Base-by-base conservation (phyloP, 2,329 filamentous ascomycete genomes). In the Trichoderma sp. region DNA sequence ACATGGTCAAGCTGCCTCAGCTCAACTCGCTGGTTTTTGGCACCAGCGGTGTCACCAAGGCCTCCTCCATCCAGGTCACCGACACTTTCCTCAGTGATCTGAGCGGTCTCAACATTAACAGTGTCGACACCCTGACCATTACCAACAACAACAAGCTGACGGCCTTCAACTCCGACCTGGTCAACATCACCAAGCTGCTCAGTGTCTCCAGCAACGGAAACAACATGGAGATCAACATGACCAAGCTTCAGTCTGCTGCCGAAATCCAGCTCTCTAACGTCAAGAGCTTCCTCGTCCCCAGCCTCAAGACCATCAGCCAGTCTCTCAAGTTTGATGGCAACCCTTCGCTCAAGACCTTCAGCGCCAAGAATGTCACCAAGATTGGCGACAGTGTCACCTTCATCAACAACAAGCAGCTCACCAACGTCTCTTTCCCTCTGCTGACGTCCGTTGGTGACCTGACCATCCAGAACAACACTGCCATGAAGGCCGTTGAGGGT, bases 391-490 rank as follows among this genome's bases (percentile, higher is more conserved):
- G 73, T 19, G 73, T 90, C 67, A 86, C 87, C 3, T 86, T 90
- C 72, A 82, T 87, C 75, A 84, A 83, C 79, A 90, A 90, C 81
- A 77, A 78, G 48, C 75, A 82, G 67, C 80, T 90, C 58, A 76
- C 80, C 75, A 97, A 96, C 85, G 83, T 97, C 78, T 88, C 89
- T 66, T 85, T 96, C 79, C 88, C 90, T 55, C 54, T 75, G 24
- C 83, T 98, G 56, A 67, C 66, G 52, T 83, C 82, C 70, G 84
- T 79, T 63, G 93, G 92, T 80, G 92, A 90, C 76, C 86, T 96
- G 76, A 88, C 90, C 71, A 87, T 99, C 74, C 89, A 91, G 79
- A 96, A 97, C 87, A 97, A 98, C 88, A 91, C 92, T 67, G 81
- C 82, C 64, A 85, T 97, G 41, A 71, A 78, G 64, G 76, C 80